A percentile compares a stretch with the other conserved stretches of the same genome.
Conservation (phyloP, 83 land plant genomes). For the Picea abies region DNA sequence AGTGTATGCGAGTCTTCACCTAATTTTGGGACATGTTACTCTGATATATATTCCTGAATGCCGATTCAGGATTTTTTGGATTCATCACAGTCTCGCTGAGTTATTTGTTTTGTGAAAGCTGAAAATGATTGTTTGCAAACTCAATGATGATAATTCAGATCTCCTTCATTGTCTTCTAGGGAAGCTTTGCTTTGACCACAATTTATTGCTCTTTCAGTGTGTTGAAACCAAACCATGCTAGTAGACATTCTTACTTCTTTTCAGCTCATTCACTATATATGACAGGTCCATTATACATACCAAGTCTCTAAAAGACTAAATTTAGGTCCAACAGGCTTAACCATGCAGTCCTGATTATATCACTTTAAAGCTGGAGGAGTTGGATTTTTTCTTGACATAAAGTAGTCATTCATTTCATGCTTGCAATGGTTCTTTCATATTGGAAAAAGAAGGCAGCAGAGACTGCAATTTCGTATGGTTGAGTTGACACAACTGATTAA, state of each 20-base stretch:
- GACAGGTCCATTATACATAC: no score
- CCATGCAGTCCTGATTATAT: no score
- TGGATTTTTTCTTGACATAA: constrained; percentile 3
- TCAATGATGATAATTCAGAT: background rate
- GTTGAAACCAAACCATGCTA: no score
- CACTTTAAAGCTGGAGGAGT: no score
- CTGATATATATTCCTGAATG: background rate
- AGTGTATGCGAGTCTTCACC: background rate
- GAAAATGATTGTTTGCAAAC: background rate
- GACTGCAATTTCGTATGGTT: constrained; percentile 18
- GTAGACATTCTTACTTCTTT: no score
- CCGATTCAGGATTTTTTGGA: background rate
- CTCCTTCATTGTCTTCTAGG: background rate
- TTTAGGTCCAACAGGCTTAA: no score
- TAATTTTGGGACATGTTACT: background rate
- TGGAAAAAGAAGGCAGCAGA: constrained; percentile 67
- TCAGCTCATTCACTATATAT: no score
- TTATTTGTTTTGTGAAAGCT: background rate
- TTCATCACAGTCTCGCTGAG: background rate
- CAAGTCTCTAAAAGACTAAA: no score
- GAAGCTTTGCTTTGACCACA: constrained; percentile 45
- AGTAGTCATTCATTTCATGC: constrained; percentile 74
- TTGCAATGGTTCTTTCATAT: constrained; percentile 55
- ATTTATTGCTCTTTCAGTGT: background rate
- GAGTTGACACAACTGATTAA: constrained; percentile 16